phyloP scores from a whole-genome alignment of 768 basidiomycete species.

The Strobilomyces confusus region DNA sequence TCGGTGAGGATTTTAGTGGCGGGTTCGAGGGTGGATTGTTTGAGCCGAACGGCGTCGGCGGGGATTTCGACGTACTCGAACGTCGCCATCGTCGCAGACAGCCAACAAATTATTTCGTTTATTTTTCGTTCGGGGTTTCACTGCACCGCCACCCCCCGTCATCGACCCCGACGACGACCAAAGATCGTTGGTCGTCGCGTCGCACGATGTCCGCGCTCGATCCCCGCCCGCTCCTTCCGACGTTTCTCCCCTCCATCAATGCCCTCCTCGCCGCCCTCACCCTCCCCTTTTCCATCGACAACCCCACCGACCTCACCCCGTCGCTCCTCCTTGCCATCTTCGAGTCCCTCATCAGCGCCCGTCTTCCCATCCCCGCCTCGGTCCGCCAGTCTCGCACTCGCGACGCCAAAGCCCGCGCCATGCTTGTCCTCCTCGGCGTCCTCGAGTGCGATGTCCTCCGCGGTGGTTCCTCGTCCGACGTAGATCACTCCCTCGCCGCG shows the following conservation, averaged over 20 bases:
- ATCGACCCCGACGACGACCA: too few species aligned
- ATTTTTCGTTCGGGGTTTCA: not conserved
- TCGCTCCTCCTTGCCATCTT: conserved; percentile 67
- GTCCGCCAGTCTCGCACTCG: conserved; percentile 36
- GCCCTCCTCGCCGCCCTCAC: conserved; percentile 41
- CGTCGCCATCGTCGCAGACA: conserved; percentile 26
- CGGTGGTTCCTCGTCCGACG: conserved; percentile 38
- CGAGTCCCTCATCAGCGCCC: conserved; percentile 52
- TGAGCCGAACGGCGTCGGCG: conserved; percentile 35
- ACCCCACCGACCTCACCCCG: conserved; percentile 64
- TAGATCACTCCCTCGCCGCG: conserved; percentile 3
- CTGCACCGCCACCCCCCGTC: conserved; percentile 7
- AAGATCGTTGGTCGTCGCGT: not conserved
- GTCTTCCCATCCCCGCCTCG: conserved; percentile 44
- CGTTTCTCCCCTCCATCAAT: conserved; percentile 37
- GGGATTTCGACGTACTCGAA: conserved; percentile 42
- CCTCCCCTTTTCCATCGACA: conserved; percentile 44
- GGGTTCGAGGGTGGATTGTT: conserved; percentile 27
- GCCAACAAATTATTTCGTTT: not conserved
- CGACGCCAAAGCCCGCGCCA: conserved; percentile 51
- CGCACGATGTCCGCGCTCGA: conserved; percentile 11
- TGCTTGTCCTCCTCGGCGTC: conserved; percentile 74
- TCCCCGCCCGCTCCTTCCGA: conserved; percentile 12
- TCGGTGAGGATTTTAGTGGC: conserved; percentile 41
- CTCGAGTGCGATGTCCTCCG: conserved; percentile 61